Base-by-base conservation (phyloP, 140 eudicot species). In the Oenanthe javanica region DNA sequence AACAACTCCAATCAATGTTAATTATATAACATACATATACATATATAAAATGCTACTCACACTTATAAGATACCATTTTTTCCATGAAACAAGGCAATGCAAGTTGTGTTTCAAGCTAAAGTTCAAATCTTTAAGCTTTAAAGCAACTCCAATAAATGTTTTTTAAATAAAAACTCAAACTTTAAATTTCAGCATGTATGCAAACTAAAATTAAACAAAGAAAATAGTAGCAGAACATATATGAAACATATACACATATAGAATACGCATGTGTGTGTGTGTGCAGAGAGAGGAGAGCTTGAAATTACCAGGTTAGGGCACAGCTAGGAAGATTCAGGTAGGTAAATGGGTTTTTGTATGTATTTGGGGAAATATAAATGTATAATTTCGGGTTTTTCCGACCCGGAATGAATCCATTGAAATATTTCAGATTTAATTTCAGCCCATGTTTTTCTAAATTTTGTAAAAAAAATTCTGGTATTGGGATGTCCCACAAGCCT, bases 221-320 rank as follows among this genome's bases (percentile, higher is more conserved):
- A 40, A 42, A 15, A 14, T 12, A 21, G 31, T 16, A 45, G 9
- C 16, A 69, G 16, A 43, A 45, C 36, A 72, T 1, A 19, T 12
- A 42, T 0, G 12, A 23, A 21, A 27, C 0, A 75, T 23, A 75
- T 21, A 5, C 8, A 23, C 78, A 75, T 49, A 75, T 13, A 10
- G 2, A 42, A 15, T 4, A 2, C 0, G 18, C 42, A 11, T 71
- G 11, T 31, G 72, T 69, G 66, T 25, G n/a, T 27, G 6, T 23
- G 1, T n/a, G n/a, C n/a, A 71, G 47, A 40, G 47, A 47, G 78
- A 47, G 40, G 76, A 71, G 54, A 46, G 78, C 6, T 10, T 47
- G 46, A 25, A 13, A 16, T 27, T 49, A 51, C 64, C 79, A 48
- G 64, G 43, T 76, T 76, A 76, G 79, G 66, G 66, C 79, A 76